Base-by-base conservation (phyloP, 2,329 filamentous ascomycete species). In the Phoma sp. region DNA sequence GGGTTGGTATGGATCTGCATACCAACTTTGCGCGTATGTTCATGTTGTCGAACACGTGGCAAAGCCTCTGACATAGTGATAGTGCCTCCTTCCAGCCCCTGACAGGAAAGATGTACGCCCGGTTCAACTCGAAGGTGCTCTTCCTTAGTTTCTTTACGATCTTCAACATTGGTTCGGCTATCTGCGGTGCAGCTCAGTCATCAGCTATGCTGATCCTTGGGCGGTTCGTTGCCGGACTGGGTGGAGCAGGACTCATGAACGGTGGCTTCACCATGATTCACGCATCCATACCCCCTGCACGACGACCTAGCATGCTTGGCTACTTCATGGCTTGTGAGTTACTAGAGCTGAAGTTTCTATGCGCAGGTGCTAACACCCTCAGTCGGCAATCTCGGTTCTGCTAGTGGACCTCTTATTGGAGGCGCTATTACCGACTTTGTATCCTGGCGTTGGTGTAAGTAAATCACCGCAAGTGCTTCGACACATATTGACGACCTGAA, bases 341-440 rank as follows among this genome's bases (percentile, higher is more conserved):
- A 3, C 14, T 23, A 7, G 22, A 39, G 6, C 27, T 29, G 27
- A 5, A 23, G 2, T 8, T 18, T 13, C 9, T 39, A 5, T 7
- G 22, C 4, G 4, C 32, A 11, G 25, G 75, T 13, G 67, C 68
- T 30, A 30, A 47, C 36, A 9, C 1, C 13, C 7, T 5, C 6
- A 48, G 77, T 78, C 55, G 78, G 76, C 47, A 75, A 76, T 1
- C 51, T 80, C 8, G 75, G 77, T 2, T 59, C 59, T 39, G 58
- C 59, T 13, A 55, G 77, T 14, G 81, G 82, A 0, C 82, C 82
- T 0, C 59, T 83, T 1, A 64, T 83, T 2, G 80, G 81, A 9
- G 81, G 61, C 58, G 74, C 71, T 2, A 79, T 82, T 47, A 73
- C 75, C 1, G 59, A 76, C 44, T 61, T 67, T n/a, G 66, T 71